phyloP scores from a whole-genome alignment of 805 yeast genomes.

The Starmerella sirachaensis region DNA sequence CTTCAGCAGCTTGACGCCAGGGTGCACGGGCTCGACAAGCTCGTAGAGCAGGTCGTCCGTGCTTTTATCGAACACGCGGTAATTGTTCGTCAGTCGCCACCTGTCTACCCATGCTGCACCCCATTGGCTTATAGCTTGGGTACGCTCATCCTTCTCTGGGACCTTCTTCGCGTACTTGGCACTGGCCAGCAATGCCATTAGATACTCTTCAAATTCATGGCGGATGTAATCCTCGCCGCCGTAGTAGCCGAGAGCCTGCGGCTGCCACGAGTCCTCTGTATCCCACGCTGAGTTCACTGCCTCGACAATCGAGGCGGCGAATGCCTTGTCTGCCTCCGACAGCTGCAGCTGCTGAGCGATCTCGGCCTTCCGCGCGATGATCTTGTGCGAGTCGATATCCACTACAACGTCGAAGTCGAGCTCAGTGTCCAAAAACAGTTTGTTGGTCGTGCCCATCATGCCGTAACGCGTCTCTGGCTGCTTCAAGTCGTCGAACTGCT shows the following conservation, averaged over 20 bases:
- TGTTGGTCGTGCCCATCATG: constrained; percentile 79
- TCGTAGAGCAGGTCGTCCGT: constrained; percentile 35
- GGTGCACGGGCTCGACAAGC: constrained; percentile 12
- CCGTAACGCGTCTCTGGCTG: constrained; percentile 48
- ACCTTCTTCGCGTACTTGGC: constrained; percentile 42
- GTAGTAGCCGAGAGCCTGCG: constrained; percentile 38
- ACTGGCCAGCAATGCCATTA: constrained; percentile 61
- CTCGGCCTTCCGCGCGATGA: constrained; percentile 33
- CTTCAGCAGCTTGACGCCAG: constrained; percentile 12
- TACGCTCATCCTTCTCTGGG: background rate
- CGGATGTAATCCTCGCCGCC: constrained; percentile 86
- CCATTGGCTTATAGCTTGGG: constrained; percentile 34
- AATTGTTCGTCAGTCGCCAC: constrained; percentile 50
- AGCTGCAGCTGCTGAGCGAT: constrained; percentile 37
- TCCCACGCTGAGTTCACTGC: constrained; percentile 39
- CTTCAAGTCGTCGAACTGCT: constrained; percentile 67
- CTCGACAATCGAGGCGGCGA: constrained; percentile 47
- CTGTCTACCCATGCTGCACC: constrained; percentile 35
- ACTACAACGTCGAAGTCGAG: constrained; percentile 58
- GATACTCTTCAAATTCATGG: constrained; percentile 79
- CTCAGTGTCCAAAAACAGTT: constrained; percentile 58
- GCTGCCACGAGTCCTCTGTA: constrained; percentile 31
- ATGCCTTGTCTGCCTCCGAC: constrained; percentile 57
- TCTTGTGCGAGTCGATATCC: constrained; percentile 41
- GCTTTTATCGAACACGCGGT: constrained; percentile 38